phyloP scores from a whole-genome alignment of 1,284 basidiomycete species.

The Heterobasidion parviporum region DNA sequence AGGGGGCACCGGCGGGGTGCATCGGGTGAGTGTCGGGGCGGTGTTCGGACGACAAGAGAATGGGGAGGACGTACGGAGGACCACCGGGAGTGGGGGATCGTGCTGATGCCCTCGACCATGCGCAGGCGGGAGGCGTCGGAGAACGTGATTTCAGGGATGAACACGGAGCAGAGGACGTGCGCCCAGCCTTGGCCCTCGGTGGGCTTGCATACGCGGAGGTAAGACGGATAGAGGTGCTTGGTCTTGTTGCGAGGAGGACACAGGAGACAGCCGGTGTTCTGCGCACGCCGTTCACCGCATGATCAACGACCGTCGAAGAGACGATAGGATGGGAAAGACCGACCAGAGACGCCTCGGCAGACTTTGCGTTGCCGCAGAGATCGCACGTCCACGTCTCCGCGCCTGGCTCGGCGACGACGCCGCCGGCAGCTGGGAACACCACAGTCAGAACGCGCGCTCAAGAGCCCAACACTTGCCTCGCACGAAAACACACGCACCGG shows the following conservation, averaged over 20 bases:
- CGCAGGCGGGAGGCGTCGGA: conserved; percentile 67
- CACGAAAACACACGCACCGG: conserved; percentile 35
- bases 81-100: conserved; percentile 61
- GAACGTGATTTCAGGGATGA: conserved; percentile 77
- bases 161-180: conserved; percentile 86
- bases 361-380: conserved; percentile 74
- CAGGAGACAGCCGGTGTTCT: conserved; percentile 70
- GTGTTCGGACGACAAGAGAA: neutral
- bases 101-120: conserved; percentile 82
- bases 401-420: conserved; percentile 56
- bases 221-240: conserved; percentile 36
- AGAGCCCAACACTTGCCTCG: conserved; percentile 1
- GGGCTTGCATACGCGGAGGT: conserved; percentile 82
- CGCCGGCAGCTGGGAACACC: conserved; percentile 45
- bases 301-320: neutral
- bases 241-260: conserved; percentile 43
- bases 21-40: neutral
- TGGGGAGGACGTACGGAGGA: conserved; percentile 39
- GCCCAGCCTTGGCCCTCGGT: conserved; percentile 94
- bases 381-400: conserved; percentile 79
- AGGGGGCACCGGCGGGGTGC: neutral
- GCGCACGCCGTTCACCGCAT: neutral
- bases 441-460: neutral
- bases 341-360: conserved; percentile 71
- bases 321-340: conserved; percentile 14